Evolutionary conservation across 768 basidiomycete genomes (phyloP), one percentile per base, ranked within the genome.

Genomic region (Lactarius evosmus): DNA sequence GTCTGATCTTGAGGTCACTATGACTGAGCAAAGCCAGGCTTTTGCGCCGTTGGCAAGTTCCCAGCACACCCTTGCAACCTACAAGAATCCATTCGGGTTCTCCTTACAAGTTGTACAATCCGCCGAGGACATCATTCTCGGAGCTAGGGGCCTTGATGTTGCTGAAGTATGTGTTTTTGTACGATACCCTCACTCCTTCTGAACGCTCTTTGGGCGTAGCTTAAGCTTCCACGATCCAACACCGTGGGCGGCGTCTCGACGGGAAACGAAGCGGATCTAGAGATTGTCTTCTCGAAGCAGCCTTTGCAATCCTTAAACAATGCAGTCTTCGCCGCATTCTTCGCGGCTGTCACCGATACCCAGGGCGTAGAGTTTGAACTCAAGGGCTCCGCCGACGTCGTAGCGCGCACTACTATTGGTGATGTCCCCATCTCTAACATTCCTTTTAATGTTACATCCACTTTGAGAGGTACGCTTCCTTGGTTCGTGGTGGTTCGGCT

Each of bases 81-180:
- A 87, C 72, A 83, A 82, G 73, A 91, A 89, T 73, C 88, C 89
- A 1, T 90, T 90, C 71, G 88, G 88, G 4, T 91, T 91, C 74
- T 82, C 85, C 12, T 71, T 90, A 58, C 86, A 89, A 69, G 85
- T 88, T 27, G 72, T 84, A 12, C 77, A 82, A 66, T 76, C 83
- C 2, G 78, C 79, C 0, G 78, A 88, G 69, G 79, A 80, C 27
- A 81, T 90, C 66, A 77, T 77, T 53, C 73, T 91, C 52, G 76
- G 74, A 19, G 74, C 74, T 6, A 75, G 76, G 25, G 84, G 85
- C 5, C 71, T 76, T 30, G 74, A 84, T 61, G 78, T 83, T 40
- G 86, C 86, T 32, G 73, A 79, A 72, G 85, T 87, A 71, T 60
- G 77, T 32, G 19, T 36, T 56, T 25, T 9, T 29, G n/a, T 6